phyloP scores from a whole-genome alignment of 768 basidiomycete species.

The Wakefieldia striispora region DNA sequence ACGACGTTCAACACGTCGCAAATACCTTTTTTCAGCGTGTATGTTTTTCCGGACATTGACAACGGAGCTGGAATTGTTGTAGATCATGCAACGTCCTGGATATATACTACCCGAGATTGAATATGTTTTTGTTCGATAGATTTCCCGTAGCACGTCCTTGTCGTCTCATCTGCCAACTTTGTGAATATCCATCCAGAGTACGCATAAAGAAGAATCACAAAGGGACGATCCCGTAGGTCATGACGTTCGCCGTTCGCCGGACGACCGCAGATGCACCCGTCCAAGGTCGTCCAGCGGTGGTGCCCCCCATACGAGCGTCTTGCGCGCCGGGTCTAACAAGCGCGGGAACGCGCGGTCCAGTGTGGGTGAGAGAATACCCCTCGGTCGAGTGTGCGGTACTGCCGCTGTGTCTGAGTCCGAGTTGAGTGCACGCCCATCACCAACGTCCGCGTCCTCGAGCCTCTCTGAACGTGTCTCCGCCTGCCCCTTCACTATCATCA shows the following conservation, averaged over 20 bases:
- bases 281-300: slow-evolving; percentile 65
- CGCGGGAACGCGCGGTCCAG: slow-evolving; percentile 46
- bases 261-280: slow-evolving; percentile 30
- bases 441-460: slow-evolving; percentile 16
- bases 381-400: slow-evolving; percentile 13
- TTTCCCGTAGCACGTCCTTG: no score
- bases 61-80: slow-evolving; percentile 3
- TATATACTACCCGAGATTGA: background rate
- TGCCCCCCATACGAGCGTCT: slow-evolving; percentile 72
- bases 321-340: slow-evolving; percentile 56
- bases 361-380: slow-evolving; percentile 46
- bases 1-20: background rate
- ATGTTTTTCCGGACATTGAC: background rate
- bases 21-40: background rate
- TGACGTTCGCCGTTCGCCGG: background rate
- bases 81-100: background rate
- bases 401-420: background rate
- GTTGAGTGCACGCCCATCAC: background rate
- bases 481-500: slow-evolving; percentile 33
- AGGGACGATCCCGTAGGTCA: background rate
- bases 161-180: no score
- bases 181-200: no score
- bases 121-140: background rate
- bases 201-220: no score
- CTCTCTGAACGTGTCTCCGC: background rate